Conservation (phyloP, 164 flowering plant genomes). For the Chimonanthus praecox region DNA sequence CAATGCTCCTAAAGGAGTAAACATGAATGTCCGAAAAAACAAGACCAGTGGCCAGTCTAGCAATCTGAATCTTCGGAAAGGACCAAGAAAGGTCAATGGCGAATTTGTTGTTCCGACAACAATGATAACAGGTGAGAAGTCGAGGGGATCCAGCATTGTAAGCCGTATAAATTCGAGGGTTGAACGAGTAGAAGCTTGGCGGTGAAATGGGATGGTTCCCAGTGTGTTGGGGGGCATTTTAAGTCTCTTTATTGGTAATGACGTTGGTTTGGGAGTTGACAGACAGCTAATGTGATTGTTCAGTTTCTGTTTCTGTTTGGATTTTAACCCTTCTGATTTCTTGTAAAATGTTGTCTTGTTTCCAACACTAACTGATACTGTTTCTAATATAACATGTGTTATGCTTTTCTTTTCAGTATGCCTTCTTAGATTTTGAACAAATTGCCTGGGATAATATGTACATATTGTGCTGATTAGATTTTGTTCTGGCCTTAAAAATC, state of each 20-base stretch:
- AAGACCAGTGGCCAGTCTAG: conserved; percentile 22
- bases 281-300: background rate
- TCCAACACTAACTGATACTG: conserved; percentile 3
- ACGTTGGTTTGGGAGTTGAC: conserved; percentile 4
- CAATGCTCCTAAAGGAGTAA: conserved; percentile 6
- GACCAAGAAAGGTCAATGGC: conserved; percentile 17
- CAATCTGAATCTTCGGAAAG: conserved; percentile 20
- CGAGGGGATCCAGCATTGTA: conserved; percentile 39
- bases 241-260: background rate
- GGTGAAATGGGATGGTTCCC: conserved; percentile 23
- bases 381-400: background rate
- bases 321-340: background rate
- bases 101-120: conserved; percentile 16
- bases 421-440: background rate
- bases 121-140: conserved; percentile 24
- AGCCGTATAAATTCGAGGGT: conserved; percentile 44
- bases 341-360: background rate
- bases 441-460: background rate
- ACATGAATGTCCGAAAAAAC: conserved; percentile 13
- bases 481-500: background rate
- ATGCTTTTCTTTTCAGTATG: background rate
- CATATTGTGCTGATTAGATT: background rate
- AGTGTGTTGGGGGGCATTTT: background rate
- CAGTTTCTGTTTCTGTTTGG: background rate
- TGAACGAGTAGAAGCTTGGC: conserved; percentile 77